Percentiles rank a stretch among this genome's conserved stretches.
Conservation (phyloP, 192 early-diverging fungal genomes). For the Coemansia javaensis region DNA sequence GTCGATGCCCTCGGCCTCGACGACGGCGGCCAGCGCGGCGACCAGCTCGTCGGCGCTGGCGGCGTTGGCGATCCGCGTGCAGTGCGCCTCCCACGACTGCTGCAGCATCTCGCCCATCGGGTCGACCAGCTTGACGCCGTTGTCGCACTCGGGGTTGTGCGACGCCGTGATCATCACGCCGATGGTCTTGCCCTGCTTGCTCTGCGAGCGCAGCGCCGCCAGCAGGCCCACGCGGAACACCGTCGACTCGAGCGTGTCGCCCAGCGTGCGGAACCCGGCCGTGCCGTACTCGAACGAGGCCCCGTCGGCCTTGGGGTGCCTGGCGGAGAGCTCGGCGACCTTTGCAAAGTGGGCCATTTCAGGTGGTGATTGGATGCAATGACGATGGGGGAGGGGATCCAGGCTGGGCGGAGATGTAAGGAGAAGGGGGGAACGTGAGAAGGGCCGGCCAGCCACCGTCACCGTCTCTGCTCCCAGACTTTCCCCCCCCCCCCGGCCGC, state of each 20-base stretch:
- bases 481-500: neutral
- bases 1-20: constrained; percentile 66
- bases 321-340: constrained; percentile 52
- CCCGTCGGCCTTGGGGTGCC: constrained; percentile 66
- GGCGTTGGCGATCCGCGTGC: constrained; percentile 86
- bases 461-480: no score
- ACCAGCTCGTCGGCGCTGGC: constrained; percentile 58
- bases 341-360: constrained; percentile 18
- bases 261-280: constrained; percentile 94
- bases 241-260: constrained; percentile 83
- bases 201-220: constrained; percentile 87
- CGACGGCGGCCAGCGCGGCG: constrained; percentile 61
- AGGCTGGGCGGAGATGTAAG: neutral
- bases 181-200: constrained; percentile 74
- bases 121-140: constrained; percentile 98
- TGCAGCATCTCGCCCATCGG: constrained; percentile 98
- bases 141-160: constrained; percentile 96
- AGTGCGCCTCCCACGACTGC: constrained; percentile 91
- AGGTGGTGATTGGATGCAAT: neutral
- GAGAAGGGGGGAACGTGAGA: no score
- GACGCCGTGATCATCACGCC: constrained; percentile 99
- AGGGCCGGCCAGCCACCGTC: no score
- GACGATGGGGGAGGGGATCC: neutral
- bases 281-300: constrained; percentile 84
- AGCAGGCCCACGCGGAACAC: constrained; percentile 90